Conservation (phyloP, 768 basidiomycete species). For the Xanthoconium stramineum region DNA sequence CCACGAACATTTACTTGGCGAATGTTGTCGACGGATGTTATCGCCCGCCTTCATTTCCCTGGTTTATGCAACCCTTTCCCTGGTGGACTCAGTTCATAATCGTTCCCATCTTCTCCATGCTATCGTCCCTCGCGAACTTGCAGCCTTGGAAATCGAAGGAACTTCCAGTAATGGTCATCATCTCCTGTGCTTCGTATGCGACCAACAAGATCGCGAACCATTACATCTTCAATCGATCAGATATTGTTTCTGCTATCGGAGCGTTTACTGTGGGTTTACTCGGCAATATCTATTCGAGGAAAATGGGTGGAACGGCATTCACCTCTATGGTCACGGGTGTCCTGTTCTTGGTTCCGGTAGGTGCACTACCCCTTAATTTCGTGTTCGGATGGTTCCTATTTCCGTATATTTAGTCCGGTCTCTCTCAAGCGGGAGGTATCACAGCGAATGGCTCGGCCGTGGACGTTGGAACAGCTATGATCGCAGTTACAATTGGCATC, state of each 20-base stretch:
- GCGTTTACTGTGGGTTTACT: slow-evolving; percentile 78
- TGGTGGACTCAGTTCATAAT: slow-evolving; percentile 73
- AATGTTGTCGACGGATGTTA: slow-evolving; percentile 68
- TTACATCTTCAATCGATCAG: slow-evolving; percentile 81
- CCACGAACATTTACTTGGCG: slow-evolving; percentile 40
- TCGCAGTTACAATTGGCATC: slow-evolving; percentile 87
- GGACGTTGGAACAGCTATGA: slow-evolving; percentile 85
- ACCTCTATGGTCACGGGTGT: slow-evolving; percentile 91
- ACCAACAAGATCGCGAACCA: slow-evolving; percentile 82
- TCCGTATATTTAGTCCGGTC: slow-evolving; percentile 56
- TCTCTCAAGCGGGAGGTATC: slow-evolving; percentile 84
- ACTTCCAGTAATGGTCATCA: slow-evolving; percentile 78
- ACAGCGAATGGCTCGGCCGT: slow-evolving; percentile 78
- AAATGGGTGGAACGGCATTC: slow-evolving; percentile 83
- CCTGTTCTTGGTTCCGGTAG: slow-evolving; percentile 79
- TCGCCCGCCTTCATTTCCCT: slow-evolving; percentile 59
- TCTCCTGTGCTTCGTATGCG: slow-evolving; percentile 75
- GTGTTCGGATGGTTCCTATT: not conserved
- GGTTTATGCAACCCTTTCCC: slow-evolving; percentile 83
- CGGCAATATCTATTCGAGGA: slow-evolving; percentile 78
- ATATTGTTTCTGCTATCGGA: slow-evolving; percentile 81
- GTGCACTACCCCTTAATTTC: slow-evolving; percentile 27
- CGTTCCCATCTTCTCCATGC: slow-evolving; percentile 68
- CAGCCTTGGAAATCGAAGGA: slow-evolving; percentile 73
- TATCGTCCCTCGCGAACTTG: slow-evolving; percentile 73